Evolutionary conservation across 164 flowering plant species (phyloP), one percentile per base, ranked within the genome.

Genomic region (Hamamelis virginiana): DNA sequence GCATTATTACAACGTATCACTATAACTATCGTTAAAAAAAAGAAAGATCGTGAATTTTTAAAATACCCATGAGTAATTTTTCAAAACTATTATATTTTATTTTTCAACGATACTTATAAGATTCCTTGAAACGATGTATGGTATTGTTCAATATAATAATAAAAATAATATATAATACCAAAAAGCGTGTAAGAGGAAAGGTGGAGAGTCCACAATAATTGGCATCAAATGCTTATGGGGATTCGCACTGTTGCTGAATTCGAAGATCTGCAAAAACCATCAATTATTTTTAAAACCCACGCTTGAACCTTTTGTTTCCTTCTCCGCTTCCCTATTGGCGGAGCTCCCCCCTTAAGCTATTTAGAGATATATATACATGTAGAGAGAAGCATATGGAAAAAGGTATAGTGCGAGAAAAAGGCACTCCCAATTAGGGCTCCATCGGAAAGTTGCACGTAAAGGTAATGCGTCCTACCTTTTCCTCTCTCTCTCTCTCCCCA

Each of bases 211-310:
- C 80, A 76, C 83, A 82, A 85, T 82, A 81, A 87, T 81, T 82
- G 86, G 92, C 84, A 85, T 86, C 88, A 79, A 80, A 84, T 86
- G 85, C 87, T 77, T 80, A 72, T 84, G 25, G 88, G 86, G 89
- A 88, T 85, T 86, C 87, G 79, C 83, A 85, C 89, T 76, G 70
- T 82, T 81, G 78, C 78, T 78, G 84, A 79, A 83, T 85, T 84
- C 85, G 87, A 81, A 82, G 83, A 81, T 82, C 81, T 81, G 68
- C 80, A 71, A 62, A 63, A 12, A 58, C 66, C 44, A 55, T 15
- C 67, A n/a, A 68, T 21, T 16, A 14, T 27, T 51, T 51, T 43
- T 48, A 33, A 67, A 50, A 23, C 23, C 72, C 22, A 62, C 62
- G 15, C 48, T 6, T 19, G 44, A 33, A 23, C 18, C 55, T 23